Conservation (phyloP, 2,329 filamentous ascomycete genomes). For the Lomentospora prolificans region DNA sequence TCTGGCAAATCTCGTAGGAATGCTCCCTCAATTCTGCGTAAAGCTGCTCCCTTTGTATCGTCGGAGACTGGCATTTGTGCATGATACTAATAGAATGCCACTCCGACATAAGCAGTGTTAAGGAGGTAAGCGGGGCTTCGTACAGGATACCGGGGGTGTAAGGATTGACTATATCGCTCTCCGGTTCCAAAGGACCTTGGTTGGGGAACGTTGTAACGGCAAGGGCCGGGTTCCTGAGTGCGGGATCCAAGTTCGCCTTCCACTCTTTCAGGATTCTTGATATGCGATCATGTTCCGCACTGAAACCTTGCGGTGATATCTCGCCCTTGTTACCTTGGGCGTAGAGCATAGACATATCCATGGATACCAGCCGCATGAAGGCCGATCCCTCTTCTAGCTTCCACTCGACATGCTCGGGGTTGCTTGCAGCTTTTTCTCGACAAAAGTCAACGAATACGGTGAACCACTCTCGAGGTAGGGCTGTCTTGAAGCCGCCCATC, state of each 20-base stretch:
- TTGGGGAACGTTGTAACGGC: slow-evolving; percentile 55
- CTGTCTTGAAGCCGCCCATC: slow-evolving; percentile 67
- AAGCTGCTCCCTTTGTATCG: slow-evolving; percentile 39
- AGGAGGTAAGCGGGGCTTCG: slow-evolving; percentile 58
- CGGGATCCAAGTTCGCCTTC: slow-evolving; percentile 49
- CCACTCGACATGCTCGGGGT: slow-evolving; percentile 54
- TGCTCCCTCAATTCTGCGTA: slow-evolving; percentile 47
- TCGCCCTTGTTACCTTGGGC: slow-evolving; percentile 55
- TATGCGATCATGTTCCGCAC: slow-evolving; percentile 47
- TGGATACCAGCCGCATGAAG: slow-evolving; percentile 60
- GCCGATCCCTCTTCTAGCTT: slow-evolving; percentile 59
- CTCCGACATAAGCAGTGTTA: slow-evolving; percentile 67
- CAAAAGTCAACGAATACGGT: slow-evolving; percentile 53
- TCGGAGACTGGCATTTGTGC: slow-evolving; percentile 64
- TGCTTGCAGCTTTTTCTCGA: slow-evolving; percentile 41
- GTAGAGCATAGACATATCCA: slow-evolving; percentile 73
- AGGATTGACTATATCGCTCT: slow-evolving; percentile 64
- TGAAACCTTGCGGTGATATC: slow-evolving; percentile 56
- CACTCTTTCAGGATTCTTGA: slow-evolving; percentile 35
- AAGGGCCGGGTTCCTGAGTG: slow-evolving; percentile 50
- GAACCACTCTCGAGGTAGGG: slow-evolving; percentile 73
- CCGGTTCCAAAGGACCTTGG: slow-evolving; percentile 33
- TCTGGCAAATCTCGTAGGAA: slow-evolving; percentile 62
- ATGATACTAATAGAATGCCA: slow-evolving; percentile 72
- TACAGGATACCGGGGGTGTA: slow-evolving; percentile 62